Evolutionary conservation across 371 early-diverging fungal species (phyloP).

Genomic region (Basidiobolus meristosporus): DNA sequence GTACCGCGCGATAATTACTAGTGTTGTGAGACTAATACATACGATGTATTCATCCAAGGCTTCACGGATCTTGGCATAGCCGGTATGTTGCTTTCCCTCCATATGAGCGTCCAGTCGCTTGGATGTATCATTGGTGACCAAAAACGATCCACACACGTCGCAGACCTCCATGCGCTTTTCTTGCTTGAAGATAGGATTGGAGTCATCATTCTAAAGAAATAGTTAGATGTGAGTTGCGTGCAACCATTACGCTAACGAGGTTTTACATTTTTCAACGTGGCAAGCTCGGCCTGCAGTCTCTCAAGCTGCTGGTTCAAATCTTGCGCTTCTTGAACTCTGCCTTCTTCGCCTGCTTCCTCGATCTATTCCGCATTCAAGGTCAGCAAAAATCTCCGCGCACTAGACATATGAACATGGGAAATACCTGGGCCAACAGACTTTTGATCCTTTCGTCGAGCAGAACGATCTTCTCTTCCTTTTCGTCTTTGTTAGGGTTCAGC

Average conservation of each 20-base stretch:
- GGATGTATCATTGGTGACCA: constrained; percentile 66
- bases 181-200: constrained; percentile 40
- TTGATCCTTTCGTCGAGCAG: constrained; percentile 72
- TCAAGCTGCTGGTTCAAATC: constrained; percentile 38
- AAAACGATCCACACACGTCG: constrained; percentile 74
- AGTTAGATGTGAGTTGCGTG: background rate
- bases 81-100: constrained; percentile 77
- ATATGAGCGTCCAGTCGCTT: constrained; percentile 73
- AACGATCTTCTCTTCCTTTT: constrained; percentile 59
- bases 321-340: constrained; percentile 57
- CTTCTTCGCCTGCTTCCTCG: constrained; percentile 60
- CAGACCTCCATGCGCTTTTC: constrained; percentile 76
- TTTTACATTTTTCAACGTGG: constrained; percentile 29
- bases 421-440: constrained; percentile 35
- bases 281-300: constrained; percentile 37
- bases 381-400: background rate
- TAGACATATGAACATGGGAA: background rate
- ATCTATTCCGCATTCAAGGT: constrained; percentile 9
- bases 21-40: constrained; percentile 6
- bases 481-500: constrained; percentile 50
- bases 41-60: constrained; percentile 57
- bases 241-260: background rate
- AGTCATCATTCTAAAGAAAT: constrained; percentile 16
- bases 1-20: too few relatives aligned
- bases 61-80: constrained; percentile 62